Evolutionary conservation across 305 asterid genomes (phyloP), one percentile per base, ranked within the genome.

Genomic region (Petunia hybrid): DNA sequence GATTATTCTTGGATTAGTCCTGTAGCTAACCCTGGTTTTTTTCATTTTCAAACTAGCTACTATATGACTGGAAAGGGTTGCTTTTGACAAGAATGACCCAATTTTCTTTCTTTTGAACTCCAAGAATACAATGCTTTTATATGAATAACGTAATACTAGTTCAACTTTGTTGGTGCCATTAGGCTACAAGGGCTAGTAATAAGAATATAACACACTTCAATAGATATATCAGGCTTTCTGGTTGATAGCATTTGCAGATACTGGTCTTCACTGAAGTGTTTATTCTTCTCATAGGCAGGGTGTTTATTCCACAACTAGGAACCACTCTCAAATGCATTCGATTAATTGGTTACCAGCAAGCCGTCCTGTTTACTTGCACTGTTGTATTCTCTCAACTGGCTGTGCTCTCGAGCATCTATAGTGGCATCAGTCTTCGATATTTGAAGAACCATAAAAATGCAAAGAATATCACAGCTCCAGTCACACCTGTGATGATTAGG

Each of bases 401-500:
- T 43, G 61, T 79, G 64, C 39, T 12, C 43, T 14, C 39, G 43
- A 31, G 78, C 65, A 36, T 84, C 88, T 91, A 95, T 76, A 93
- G 91, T 10, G 97, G 95, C 99, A 95, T 95, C 85, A 95, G 65
- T 83, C 98, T 92, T 88, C 93, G 88, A 77, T 89, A 64, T 88
- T 94, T 96, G 85, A 93, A 94, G 83, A 88, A 96, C 89, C 97
- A 89, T 84, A 92, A 85, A 82, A 96, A 94, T 22, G 95, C 60
- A 61, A 83, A 81, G 85, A 93, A 96, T 77, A 94, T 86, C 78
- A 91, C 42, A 5, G 84, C 81, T 16, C 96, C 97, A 68, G 88
- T 70, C 41, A 89, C 86, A 70, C 97, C 98, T 0, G 98, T 94
- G 87, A 93, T 91, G 4, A 91, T 79, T 40, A 96, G 85, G 57